Evolutionary conservation across 768 basidiomycete species (phyloP).

Genomic region (Termitomyces sp.): DNA sequence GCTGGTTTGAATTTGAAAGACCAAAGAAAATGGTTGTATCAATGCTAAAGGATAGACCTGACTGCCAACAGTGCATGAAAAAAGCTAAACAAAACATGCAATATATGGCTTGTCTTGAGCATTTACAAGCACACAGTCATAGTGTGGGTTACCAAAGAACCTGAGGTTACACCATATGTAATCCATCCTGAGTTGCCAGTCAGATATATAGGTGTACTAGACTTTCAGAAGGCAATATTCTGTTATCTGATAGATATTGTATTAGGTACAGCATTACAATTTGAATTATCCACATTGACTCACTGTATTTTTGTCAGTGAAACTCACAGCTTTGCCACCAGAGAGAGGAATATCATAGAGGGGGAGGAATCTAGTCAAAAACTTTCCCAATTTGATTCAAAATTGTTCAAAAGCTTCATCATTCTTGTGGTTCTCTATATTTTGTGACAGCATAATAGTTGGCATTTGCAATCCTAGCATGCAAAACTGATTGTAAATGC

Average conservation of each 20-base stretch:
- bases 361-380: neutral
- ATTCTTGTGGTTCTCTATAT: neutral
- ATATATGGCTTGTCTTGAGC: neutral
- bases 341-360: neutral
- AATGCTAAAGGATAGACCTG: neutral
- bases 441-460: neutral
- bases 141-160: neutral
- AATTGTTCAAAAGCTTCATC: too few relatives aligned
- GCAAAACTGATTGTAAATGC: neutral
- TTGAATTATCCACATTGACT: neutral
- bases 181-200: neutral
- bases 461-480: neutral
- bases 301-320: neutral
- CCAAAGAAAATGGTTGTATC: neutral
- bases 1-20: neutral
- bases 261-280: neutral
- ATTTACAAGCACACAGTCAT: neutral
- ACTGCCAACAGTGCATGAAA: neutral
- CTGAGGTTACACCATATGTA: neutral
- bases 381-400: neutral
- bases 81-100: neutral
- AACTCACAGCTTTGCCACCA: neutral
- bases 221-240: neutral
- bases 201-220: neutral
- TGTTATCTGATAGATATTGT: neutral